Evolutionary conservation across 2,329 filamentous ascomycete genomes (phyloP).

Genomic region (Diplodia seriata): DNA sequence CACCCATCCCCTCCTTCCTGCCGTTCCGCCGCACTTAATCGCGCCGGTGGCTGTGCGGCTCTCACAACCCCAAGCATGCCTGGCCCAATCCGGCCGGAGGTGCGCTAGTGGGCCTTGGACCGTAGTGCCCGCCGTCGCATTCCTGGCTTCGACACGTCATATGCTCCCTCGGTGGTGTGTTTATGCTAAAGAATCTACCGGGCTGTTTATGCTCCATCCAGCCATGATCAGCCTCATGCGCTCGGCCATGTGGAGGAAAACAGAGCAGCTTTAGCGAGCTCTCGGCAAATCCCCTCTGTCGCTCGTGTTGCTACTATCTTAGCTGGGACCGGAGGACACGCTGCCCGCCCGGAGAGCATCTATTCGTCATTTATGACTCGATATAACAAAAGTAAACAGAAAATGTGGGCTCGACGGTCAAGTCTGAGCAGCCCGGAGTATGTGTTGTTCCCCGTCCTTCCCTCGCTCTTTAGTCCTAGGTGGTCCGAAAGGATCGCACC

Average conservation of each 20-base stretch:
- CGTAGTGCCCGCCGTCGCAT: slow-evolving; percentile 9
- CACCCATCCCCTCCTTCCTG: not conserved
- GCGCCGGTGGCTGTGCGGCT: slow-evolving; percentile 26
- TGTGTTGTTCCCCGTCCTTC: slow-evolving; percentile 6
- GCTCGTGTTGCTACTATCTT: slow-evolving; percentile 1
- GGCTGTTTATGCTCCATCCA: not conserved
- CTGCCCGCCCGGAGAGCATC: not conserved
- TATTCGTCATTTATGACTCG: not conserved
- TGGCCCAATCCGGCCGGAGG: not conserved
- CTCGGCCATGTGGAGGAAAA: not conserved
- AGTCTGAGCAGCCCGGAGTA: slow-evolving; percentile 12
- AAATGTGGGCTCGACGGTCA: slow-evolving; percentile 15
- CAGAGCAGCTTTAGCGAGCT: not conserved
- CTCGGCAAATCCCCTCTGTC: not conserved
- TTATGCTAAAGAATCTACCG: slow-evolving; percentile 21
- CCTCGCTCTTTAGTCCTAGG: slow-evolving; percentile 24
- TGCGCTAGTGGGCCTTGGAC: not conserved
- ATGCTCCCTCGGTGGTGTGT: slow-evolving; percentile 4
- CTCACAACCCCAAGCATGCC: not conserved
- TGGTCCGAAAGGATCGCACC: slow-evolving; percentile 29
- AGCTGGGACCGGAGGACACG: not conserved
- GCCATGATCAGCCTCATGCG: slow-evolving; percentile 15
- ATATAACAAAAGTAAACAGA: slow-evolving; percentile 9
- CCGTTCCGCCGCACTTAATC: slow-evolving; percentile 20
- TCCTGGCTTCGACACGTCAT: slow-evolving; percentile 20